A percentile compares a stretch with the other conserved stretches of the same genome.
These are phyloP conservation scores for Primulina huaijiensis DNA, from an alignment of 257 asterid species.

Conservation along the genomic window DNA sequence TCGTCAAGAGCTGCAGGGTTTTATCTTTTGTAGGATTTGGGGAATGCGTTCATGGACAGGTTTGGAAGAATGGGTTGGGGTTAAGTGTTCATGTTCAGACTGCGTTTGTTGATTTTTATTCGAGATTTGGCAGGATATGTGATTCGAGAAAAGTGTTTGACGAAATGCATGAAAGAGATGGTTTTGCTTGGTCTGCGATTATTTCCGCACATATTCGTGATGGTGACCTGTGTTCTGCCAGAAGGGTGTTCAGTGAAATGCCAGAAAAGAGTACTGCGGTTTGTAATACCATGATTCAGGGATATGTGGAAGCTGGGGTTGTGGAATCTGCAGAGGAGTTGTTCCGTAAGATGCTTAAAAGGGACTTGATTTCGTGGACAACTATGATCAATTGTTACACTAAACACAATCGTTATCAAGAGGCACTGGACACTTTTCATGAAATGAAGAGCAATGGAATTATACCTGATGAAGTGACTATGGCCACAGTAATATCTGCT, in stretches of 20 bases:
- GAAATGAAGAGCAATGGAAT: slow-evolving; percentile 52
- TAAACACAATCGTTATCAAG: slow-evolving; percentile 42
- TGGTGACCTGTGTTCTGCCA: slow-evolving; percentile 56
- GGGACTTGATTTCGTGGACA: slow-evolving; percentile 87
- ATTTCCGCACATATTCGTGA: slow-evolving; percentile 47
- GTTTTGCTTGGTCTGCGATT: slow-evolving; percentile 65
- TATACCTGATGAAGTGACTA: slow-evolving; percentile 70
- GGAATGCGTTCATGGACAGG: slow-evolving; percentile 52
- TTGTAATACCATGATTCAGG: slow-evolving; percentile 68
- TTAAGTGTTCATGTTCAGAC: slow-evolving; percentile 55
- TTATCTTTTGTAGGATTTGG: slow-evolving; percentile 38
- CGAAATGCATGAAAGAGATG: slow-evolving; percentile 61
- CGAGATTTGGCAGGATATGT: slow-evolving; percentile 43
- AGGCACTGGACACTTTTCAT: slow-evolving; percentile 54
- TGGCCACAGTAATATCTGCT: slow-evolving; percentile 74
- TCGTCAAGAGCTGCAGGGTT: slow-evolving; percentile 55
- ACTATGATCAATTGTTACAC: slow-evolving; percentile 75
- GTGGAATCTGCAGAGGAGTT: slow-evolving; percentile 58
- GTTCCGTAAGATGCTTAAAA: slow-evolving; percentile 46
- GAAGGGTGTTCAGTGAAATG: slow-evolving; percentile 59
- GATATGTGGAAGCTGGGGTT: slow-evolving; percentile 63
- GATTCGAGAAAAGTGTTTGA: slow-evolving; percentile 58
- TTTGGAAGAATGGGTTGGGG: slow-evolving; percentile 51
- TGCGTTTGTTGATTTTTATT: slow-evolving; percentile 59
- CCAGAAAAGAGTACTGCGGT: slow-evolving; percentile 53